A percentile compares a stretch with the other conserved stretches of the same genome.
phyloP scores from a whole-genome alignment of 768 basidiomycete genomes.

The Pholiota molesta region DNA sequence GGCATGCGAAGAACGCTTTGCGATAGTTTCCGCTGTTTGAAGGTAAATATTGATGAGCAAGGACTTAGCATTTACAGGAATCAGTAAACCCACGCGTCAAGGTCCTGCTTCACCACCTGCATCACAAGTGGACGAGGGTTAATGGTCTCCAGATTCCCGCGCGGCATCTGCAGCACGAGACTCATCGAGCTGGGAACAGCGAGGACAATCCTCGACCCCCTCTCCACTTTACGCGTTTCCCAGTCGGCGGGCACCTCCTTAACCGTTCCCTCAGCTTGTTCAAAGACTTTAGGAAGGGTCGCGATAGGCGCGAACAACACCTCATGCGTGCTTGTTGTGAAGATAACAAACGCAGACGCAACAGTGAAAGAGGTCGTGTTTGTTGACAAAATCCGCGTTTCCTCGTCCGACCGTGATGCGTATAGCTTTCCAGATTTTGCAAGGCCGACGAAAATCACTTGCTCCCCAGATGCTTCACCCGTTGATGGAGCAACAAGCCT shows the following conservation, averaged over 20 bases:
- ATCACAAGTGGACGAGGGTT: constrained; percentile 92
- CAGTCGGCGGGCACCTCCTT: constrained; percentile 41
- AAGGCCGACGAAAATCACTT: constrained; percentile 60
- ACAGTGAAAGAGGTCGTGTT: constrained; percentile 75
- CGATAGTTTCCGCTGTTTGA: constrained; percentile 68
- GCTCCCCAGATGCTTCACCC: constrained; percentile 8
- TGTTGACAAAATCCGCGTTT: constrained; percentile 40
- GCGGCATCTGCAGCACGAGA: constrained; percentile 94
- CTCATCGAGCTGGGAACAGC: constrained; percentile 88
- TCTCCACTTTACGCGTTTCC: constrained; percentile 82
- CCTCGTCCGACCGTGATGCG: constrained; percentile 37
- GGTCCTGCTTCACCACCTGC: constrained; percentile 76
- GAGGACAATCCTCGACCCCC: constrained; percentile 88
- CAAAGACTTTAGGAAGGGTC: constrained; percentile 27
- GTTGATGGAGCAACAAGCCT: constrained; percentile 24
- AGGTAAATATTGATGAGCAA: not conserved
- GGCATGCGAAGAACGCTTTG: constrained; percentile 87
- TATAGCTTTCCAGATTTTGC: constrained; percentile 68
- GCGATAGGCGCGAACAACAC: constrained; percentile 70
- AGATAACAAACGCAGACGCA: constrained; percentile 79
- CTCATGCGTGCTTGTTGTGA: constrained; percentile 82
- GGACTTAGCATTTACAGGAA: not conserved
- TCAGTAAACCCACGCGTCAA: constrained; percentile 60
- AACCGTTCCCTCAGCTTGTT: constrained; percentile 27
- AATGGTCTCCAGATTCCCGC: constrained; percentile 96